Evolutionary conservation across 2,329 filamentous ascomycete genomes (phyloP).

Genomic region (Cordyceps cateniannulata): DNA sequence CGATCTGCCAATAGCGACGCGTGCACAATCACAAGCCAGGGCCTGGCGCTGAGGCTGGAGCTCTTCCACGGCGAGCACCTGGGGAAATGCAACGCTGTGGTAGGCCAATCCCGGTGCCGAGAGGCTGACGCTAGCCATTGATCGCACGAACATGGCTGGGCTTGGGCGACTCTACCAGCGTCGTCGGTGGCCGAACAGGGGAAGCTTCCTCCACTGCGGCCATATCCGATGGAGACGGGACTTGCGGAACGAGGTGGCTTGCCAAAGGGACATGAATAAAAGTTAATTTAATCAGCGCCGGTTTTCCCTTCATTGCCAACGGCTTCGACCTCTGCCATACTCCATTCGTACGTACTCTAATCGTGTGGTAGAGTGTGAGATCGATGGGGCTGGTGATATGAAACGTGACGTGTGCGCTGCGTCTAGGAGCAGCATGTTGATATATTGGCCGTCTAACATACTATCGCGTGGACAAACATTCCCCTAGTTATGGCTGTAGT

Average conservation of each 20-base stretch:
- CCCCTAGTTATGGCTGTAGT: background rate
- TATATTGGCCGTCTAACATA: background rate
- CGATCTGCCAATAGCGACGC: background rate
- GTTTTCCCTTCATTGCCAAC: background rate
- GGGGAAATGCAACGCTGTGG: conserved; percentile 13
- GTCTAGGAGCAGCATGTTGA: background rate
- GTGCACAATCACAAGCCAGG: background rate
- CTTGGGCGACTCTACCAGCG: background rate
- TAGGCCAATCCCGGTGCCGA: conserved; percentile 13
- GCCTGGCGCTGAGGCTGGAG: background rate
- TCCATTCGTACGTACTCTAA: no score
- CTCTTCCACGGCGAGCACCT: conserved; percentile 11
- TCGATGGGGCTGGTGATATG: background rate
- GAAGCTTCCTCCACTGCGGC: background rate
- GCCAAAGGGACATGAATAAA: background rate
- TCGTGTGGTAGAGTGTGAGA: background rate
- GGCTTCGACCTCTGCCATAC: background rate
- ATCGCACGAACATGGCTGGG: conserved; percentile 3
- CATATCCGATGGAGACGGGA: background rate
- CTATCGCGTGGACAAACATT: background rate
- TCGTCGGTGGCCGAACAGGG: background rate
- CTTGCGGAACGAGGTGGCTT: background rate
- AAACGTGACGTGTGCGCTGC: background rate
- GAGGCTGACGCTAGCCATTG: conserved; percentile 8
- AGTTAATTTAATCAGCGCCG: background rate